Base-by-base conservation (phyloP, 2,329 filamentous ascomycete species). In the Phyllosticta citriasiana region DNA sequence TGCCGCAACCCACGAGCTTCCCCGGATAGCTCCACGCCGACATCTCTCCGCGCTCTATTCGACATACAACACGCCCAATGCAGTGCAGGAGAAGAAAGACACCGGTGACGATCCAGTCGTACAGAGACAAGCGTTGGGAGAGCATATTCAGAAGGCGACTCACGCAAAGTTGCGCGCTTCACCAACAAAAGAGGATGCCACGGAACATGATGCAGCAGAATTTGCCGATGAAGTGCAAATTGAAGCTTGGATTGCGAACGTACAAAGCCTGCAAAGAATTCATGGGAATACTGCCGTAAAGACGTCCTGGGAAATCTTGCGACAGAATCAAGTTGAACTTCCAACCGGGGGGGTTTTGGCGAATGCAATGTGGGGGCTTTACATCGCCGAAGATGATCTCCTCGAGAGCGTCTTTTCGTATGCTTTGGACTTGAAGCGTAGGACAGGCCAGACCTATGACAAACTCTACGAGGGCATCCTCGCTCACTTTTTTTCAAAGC, bases 391-490 rank as follows among this genome's bases (percentile, higher is more conserved):
- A 40, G 61, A 65, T 8, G 51, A 66, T 6, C 64, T 79, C 2
- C 66, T 79, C 2, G 47, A 69, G 5, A 66, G 72, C 10, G 64
- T 80, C 9, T 67, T 76, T 12, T 63, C 69, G 0, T 75, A 81
- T 66, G 78, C 75, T 7, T 65, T 74, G 30, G 66, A 74, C 2
- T 61, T 82, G 12, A 72, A 75, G 62, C 65, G 71, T 10, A 66
- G 66, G 14, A 76, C 73, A 14, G 75, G 76, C 22, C 60, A 67
- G 10, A 63, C 64, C 6, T 73, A 72, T 60, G 65, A 68, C 16
- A 65, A 63, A 19, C 67, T 84, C 0, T 82, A 83, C 66, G 65
- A 67, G 16, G 66, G 68, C 10, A 68, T 82, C 63, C 72, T 84
- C 57, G 71, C 72, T 35, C 67, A 77, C 51, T 73, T 71, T 70